These are phyloP conservation scores for Nematocida displodere DNA, from an alignment of 371 early-diverging fungal species.

Conservation along the genomic window DNA sequence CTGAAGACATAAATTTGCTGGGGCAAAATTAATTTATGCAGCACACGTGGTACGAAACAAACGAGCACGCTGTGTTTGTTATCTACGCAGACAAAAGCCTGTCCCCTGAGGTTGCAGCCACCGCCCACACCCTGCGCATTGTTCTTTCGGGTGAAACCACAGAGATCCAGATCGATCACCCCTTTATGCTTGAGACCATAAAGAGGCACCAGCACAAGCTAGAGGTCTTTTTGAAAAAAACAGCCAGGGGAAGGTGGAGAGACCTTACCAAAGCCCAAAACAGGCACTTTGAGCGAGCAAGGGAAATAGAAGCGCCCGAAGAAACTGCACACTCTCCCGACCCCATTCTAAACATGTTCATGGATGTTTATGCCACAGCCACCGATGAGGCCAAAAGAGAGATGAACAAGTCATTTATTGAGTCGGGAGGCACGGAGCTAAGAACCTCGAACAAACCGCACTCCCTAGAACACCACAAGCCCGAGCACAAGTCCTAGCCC, in stretches of 20 bases:
- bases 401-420: constrained; percentile 47
- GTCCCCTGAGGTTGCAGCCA: no score
- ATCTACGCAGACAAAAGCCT: background rate
- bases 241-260: constrained; percentile 5
- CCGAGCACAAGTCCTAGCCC: background rate
- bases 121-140: no score
- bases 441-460: constrained; percentile 21
- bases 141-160: no score
- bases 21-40: constrained; percentile 48
- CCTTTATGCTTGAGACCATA: background rate
- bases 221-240: constrained; percentile 35
- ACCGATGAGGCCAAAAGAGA: constrained; percentile 25
- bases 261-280: background rate
- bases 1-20: constrained; percentile 9
- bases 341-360: constrained; percentile 45
- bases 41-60: constrained; percentile 50
- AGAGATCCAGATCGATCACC: constrained; percentile 15
- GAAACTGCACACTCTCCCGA: constrained; percentile 10
- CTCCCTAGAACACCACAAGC: background rate
- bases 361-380: constrained; percentile 28
- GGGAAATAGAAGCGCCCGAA: background rate
- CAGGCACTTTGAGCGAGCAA: constrained; percentile 10
- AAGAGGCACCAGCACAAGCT: background rate
- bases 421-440: constrained; percentile 38
- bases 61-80: constrained; percentile 4